Conservation (phyloP, 768 basidiomycete genomes). For the Russula foetens region DNA sequence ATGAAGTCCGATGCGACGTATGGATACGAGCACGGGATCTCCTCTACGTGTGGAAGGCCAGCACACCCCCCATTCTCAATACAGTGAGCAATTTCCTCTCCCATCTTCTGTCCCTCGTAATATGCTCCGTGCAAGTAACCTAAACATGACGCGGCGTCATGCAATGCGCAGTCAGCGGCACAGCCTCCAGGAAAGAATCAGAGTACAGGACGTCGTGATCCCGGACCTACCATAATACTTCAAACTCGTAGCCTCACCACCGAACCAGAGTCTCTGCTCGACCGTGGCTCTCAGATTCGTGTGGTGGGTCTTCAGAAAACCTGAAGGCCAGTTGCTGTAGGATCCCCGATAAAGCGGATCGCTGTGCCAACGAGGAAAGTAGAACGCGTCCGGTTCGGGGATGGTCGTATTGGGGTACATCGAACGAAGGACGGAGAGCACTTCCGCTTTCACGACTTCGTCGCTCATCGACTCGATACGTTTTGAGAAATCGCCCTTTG, state of each 20-base stretch:
- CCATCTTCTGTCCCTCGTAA: conserved; percentile 28
- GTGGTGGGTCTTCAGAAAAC: conserved; percentile 46
- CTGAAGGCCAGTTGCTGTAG: conserved; percentile 64
- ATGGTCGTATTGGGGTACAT: conserved; percentile 53
- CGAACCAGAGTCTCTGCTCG: conserved; percentile 45
- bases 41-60: conserved; percentile 19
- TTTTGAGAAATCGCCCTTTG: conserved; percentile 51
- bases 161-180: background rate
- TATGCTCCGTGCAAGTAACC: conserved; percentile 31
- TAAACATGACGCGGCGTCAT: conserved; percentile 5
- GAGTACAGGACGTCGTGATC: background rate
- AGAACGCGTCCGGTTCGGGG: conserved; percentile 49
- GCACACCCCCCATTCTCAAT: conserved; percentile 19
- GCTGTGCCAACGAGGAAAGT: conserved; percentile 45
- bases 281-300: conserved; percentile 50
- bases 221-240: conserved; percentile 47
- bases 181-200: background rate
- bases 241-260: conserved; percentile 52
- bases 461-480: conserved; percentile 49
- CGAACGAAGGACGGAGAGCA: conserved; percentile 44
- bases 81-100: conserved; percentile 24
- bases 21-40: conserved; percentile 21
- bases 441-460: conserved; percentile 40
- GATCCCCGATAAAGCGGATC: conserved; percentile 50
- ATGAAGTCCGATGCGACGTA: conserved; percentile 18